Evolutionary conservation across 768 basidiomycete species (phyloP).

Genomic region (Dioszegia aurantiaca): DNA sequence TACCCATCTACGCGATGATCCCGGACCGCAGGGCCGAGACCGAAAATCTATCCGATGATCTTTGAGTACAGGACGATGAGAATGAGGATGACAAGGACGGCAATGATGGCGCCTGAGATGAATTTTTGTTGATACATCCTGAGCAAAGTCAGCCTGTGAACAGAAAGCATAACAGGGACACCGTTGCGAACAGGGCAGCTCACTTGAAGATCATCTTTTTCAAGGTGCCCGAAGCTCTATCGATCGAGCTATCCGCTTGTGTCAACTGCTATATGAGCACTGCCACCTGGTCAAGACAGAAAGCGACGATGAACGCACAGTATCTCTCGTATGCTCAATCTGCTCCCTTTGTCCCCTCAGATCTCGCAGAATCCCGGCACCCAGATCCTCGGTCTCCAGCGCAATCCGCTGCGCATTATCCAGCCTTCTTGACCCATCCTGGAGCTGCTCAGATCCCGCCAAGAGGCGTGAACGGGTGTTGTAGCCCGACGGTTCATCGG

Average conservation of each 20-base stretch:
- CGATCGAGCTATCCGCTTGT: conserved; percentile 82
- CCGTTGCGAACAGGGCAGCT: too few relatives aligned
- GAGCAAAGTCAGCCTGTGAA: conserved; percentile 4
- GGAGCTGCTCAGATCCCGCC: conserved; percentile 70
- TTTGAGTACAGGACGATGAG: conserved; percentile 48
- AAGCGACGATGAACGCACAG: conserved; percentile 62
- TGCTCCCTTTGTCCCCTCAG: conserved; percentile 85
- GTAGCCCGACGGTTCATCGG: conserved; percentile 58
- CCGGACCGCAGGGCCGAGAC: too few relatives aligned
- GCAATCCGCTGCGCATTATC: conserved; percentile 89
- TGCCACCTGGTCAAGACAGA: not conserved
- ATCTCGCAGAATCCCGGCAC: conserved; percentile 84
- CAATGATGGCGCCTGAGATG: conserved; percentile 80
- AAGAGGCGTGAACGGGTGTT: conserved; percentile 66
- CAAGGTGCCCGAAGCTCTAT: conserved; percentile 83
- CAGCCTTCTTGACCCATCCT: conserved; percentile 74
- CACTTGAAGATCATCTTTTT: conserved; percentile 95
- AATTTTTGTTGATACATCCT: conserved; percentile 98
- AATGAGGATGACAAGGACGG: conserved; percentile 79
- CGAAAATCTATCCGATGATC: conserved; percentile 21
- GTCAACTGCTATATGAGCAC: conserved; percentile 61
- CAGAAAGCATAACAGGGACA: too few relatives aligned
- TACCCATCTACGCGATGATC: too few relatives aligned
- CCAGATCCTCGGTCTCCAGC: conserved; percentile 92
- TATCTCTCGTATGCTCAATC: conserved; percentile 87